phyloP scores from a whole-genome alignment of 441 rosid species.

The Euphorbia schlechtendalii region DNA sequence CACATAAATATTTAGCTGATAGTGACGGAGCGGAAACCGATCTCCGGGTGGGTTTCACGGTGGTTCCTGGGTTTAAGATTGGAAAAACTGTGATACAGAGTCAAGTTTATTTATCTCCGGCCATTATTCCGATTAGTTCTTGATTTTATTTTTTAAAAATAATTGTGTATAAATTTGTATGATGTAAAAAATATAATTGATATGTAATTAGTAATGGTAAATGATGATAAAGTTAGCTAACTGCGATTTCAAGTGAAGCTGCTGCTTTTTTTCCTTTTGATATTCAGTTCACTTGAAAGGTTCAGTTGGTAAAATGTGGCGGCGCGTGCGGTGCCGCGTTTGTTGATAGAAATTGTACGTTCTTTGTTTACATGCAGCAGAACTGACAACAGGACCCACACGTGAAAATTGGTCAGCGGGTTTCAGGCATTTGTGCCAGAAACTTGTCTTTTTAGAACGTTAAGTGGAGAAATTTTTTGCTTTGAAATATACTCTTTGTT shows the following conservation, averaged over 20 bases:
- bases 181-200: conserved; percentile 12
- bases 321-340: conserved; percentile 17
- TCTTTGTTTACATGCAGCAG: background rate
- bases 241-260: conserved; percentile 6
- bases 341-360: background rate
- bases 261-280: background rate
- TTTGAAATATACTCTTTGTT: background rate
- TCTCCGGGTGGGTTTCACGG: conserved; percentile 64
- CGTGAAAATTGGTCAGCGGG: conserved; percentile 5
- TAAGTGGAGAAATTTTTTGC: background rate
- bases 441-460: conserved; percentile 9
- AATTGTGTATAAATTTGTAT: conserved; percentile 6
- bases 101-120: conserved; percentile 68
- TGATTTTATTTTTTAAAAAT: conserved; percentile 5
- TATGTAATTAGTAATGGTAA: conserved; percentile 3
- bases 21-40: conserved; percentile 29
- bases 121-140: conserved; percentile 30
- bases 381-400: conserved; percentile 17
- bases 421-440: conserved; percentile 12
- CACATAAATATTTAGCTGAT: conserved; percentile 38
- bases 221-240: background rate
- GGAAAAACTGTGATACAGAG: conserved; percentile 65
- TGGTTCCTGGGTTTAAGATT: conserved; percentile 79
- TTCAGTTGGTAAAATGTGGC: background rate
- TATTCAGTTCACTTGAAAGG: conserved; percentile 6